These are phyloP conservation scores for Haematococcus lacustris DNA, from an alignment of 139 green algal species.

Conservation along the genomic window DNA sequence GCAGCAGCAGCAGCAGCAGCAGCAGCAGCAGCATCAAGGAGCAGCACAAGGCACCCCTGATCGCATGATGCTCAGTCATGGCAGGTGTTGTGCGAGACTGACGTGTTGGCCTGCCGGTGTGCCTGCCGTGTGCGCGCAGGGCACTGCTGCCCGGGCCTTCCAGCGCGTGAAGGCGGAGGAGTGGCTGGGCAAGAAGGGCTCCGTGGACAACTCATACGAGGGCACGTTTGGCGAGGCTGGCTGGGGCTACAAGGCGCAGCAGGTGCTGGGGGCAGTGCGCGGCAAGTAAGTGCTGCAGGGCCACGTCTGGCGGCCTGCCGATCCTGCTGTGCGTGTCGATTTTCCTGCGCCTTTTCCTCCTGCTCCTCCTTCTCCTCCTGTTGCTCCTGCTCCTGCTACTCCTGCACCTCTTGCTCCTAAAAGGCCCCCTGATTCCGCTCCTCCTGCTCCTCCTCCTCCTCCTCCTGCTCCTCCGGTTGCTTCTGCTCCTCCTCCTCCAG, in stretches of 20 bases:
- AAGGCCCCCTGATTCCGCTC: too few species aligned
- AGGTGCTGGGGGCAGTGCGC: slow-evolving; percentile 67
- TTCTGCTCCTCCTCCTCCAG: too few species aligned
- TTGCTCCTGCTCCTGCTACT: too few species aligned
- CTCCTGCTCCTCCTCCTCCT: too few species aligned
- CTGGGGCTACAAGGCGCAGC: slow-evolving; percentile 90
- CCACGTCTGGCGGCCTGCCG: too few species aligned
- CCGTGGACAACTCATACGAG: slow-evolving; percentile 58
- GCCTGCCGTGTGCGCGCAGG: background rate
- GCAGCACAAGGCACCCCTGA: background rate
- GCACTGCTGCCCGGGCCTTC: slow-evolving; percentile 49
- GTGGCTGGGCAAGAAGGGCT: slow-evolving; percentile 76
- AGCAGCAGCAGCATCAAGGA: background rate
- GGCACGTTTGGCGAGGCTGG: slow-evolving; percentile 63
- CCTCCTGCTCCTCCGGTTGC: too few species aligned
- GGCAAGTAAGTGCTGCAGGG: slow-evolving; percentile 53
- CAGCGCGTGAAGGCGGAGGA: slow-evolving; percentile 70
- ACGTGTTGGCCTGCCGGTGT: background rate
- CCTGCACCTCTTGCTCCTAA: too few species aligned
- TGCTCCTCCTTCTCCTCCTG: too few species aligned
- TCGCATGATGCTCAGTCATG: background rate
- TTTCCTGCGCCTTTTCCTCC: too few species aligned
- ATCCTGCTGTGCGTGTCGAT: too few species aligned
- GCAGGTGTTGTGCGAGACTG: background rate
- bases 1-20: too few species aligned